A percentile compares a stretch with the other conserved stretches of the same genome.
Evolutionary conservation across 2,329 filamentous ascomycete genomes (phyloP).

Genomic region (Stylonectria norvegica): DNA sequence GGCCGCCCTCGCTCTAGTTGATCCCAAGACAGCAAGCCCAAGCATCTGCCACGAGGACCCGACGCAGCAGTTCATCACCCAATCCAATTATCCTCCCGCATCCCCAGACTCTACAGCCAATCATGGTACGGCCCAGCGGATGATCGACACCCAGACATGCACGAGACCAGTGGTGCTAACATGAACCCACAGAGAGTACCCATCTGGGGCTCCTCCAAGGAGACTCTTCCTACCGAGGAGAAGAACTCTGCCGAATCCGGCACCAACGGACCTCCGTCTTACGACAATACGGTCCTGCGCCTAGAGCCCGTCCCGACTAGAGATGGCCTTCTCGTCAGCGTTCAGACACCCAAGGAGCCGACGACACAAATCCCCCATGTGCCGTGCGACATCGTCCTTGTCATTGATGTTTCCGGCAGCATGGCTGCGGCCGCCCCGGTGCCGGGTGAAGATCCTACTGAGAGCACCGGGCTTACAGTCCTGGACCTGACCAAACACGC

Average conservation of each 20-base stretch:
- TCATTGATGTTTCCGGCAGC: conserved; percentile 59
- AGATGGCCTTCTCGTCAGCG: conserved; percentile 44
- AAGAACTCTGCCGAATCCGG: conserved; percentile 4
- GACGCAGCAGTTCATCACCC: too few relatives aligned
- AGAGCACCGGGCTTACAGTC: conserved; percentile 50
- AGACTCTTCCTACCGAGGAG: not conserved
- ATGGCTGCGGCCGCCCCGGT: conserved; percentile 49
- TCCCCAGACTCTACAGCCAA: not conserved
- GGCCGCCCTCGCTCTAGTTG: too few relatives aligned
- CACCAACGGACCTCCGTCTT: conserved; percentile 7
- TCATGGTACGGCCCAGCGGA: not conserved
- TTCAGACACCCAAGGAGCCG: conserved; percentile 43
- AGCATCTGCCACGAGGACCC: too few relatives aligned
- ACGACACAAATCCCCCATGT: conserved; percentile 34
- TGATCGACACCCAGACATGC: not conserved
- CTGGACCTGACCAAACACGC: conserved; percentile 61
- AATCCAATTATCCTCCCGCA: too few relatives aligned
- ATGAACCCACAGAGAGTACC: conserved; percentile 16
- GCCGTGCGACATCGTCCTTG: conserved; percentile 58
- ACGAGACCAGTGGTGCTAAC: not conserved
- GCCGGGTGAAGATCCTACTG: conserved; percentile 42
- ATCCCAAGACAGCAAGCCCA: too few relatives aligned
- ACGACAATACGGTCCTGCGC: conserved; percentile 21
- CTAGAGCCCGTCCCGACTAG: conserved; percentile 39
- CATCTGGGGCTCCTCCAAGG: conserved; percentile 8